Evolutionary conservation across 257 asterid species (phyloP), one percentile per base, ranked within the genome.

Genomic region (Nyctanthes arbortristis): DNA sequence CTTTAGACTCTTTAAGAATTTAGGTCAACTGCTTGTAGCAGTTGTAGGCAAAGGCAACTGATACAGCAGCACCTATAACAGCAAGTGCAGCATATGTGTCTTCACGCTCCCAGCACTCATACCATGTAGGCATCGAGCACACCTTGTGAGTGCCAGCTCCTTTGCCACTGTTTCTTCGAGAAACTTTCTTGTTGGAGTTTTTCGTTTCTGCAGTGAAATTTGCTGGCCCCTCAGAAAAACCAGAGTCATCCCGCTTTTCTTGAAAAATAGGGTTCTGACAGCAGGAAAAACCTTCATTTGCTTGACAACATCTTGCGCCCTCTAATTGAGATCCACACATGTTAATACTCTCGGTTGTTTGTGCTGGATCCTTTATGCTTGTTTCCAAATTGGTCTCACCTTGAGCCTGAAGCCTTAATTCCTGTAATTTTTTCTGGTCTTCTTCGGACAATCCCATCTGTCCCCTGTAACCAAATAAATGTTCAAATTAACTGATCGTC

Each of bases 361-460:
- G 82, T 35, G 76, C 7, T 43, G 75, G 68, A 58, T 63, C 78
- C 13, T 57, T 81, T 1, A 54, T 52, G 82, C 72, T 84, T 73
- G 77, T 78, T 31, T 80, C 87, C 61, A 30, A 64, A 63, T 63
- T 60, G 54, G 66, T 34, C 47, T 75, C 83, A 40, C 91, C 92
- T 24, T 77, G 54, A 34, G 68, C 77, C 77, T 76, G 84, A 57
- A 80, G 75, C 82, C 95, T 81, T 61, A 69, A 72, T 68, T 82
- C 88, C 76, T 84, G 97, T 11, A 85, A 78, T 65, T 78, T 76
- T 77, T 70, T 89, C 77, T 94, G 99, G 39, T 91, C 96, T 57
- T 88, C 96, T 73, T 84, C 96, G 0, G 97, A 81, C 70, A 94
- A 82, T 77, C 98, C 99, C 97, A 94, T 94, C 82, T 88, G 97